Conservation (phyloP, 805 yeast genomes). For the Saturnispora serradocipensis region DNA sequence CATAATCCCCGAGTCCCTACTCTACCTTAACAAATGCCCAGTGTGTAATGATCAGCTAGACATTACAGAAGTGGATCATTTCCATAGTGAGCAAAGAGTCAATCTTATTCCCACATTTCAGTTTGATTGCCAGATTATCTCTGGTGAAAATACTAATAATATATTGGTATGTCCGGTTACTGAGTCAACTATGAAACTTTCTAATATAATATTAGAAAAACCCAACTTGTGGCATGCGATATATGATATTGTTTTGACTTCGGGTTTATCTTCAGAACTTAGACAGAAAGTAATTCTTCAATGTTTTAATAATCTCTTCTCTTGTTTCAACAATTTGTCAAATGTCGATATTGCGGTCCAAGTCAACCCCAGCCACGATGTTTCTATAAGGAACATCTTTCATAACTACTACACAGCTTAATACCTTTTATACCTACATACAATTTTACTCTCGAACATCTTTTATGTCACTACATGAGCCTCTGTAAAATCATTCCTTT, state of each 20-base stretch:
- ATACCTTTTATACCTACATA: background rate
- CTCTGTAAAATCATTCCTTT: background rate
- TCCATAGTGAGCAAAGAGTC: background rate
- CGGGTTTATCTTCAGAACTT: background rate
- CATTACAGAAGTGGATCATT: background rate
- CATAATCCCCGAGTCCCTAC: background rate
- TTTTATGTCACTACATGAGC: background rate
- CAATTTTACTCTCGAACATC: background rate
- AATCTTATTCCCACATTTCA: background rate
- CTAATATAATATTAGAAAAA: slow-evolving; percentile 8
- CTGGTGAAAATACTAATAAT: background rate
- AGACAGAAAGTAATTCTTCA: background rate
- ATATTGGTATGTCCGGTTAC: background rate
- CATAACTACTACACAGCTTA: slow-evolving; percentile 10
- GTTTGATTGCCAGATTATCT: slow-evolving; percentile 3
- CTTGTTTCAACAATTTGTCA: slow-evolving; percentile 7
- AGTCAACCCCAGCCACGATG: background rate
- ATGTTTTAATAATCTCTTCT: slow-evolving; percentile 3
- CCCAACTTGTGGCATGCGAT: slow-evolving; percentile 9
- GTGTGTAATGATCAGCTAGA: background rate
- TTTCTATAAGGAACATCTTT: slow-evolving; percentile 6
- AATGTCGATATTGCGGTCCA: slow-evolving; percentile 8
- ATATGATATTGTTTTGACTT: background rate
- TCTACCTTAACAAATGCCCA: background rate
- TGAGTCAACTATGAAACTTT: slow-evolving; percentile 1